A percentile compares a stretch with the other conserved stretches of the same genome.
Evolutionary conservation across 192 early-diverging fungal genomes (phyloP).

Genomic region (Coemansia sp.): DNA sequence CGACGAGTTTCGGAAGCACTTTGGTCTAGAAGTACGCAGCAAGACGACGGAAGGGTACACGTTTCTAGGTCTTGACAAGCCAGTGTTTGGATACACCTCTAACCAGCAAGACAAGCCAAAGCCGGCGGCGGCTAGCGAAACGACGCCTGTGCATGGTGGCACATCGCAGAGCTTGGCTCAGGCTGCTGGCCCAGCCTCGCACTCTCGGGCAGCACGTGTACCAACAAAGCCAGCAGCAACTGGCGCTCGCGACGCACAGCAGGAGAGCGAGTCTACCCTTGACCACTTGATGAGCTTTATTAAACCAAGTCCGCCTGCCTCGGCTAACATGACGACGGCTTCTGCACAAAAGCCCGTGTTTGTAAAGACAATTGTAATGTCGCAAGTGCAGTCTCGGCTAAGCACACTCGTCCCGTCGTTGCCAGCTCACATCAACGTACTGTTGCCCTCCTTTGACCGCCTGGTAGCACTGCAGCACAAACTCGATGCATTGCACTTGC

Average conservation of each 20-base stretch:
- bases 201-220: not conserved
- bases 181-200: not conserved
- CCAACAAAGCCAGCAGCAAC: conserved; percentile 2
- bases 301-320: conserved; percentile 19
- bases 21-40: conserved; percentile 30
- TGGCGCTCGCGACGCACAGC: not conserved
- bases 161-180: not conserved
- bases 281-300: conserved; percentile 41
- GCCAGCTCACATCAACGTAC: conserved; percentile 14
- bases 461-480: conserved; percentile 4
- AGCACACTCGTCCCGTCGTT: conserved; percentile 10
- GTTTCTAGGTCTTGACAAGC: conserved; percentile 34
- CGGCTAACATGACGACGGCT: conserved; percentile 5
- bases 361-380: conserved; percentile 28
- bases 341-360: not conserved
- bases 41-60: conserved; percentile 42
- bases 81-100: not conserved
- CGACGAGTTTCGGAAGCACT: conserved; percentile 39
- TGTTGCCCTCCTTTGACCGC: conserved; percentile 11
- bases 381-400: conserved; percentile 21
- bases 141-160: not conserved
- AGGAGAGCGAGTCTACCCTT: conserved; percentile 23
- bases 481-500: conserved; percentile 3
- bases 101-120: not conserved
- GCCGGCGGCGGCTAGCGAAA: not conserved